Conservation (phyloP, 257 asterid species). For the Nicotiana tomentosiformis region DNA sequence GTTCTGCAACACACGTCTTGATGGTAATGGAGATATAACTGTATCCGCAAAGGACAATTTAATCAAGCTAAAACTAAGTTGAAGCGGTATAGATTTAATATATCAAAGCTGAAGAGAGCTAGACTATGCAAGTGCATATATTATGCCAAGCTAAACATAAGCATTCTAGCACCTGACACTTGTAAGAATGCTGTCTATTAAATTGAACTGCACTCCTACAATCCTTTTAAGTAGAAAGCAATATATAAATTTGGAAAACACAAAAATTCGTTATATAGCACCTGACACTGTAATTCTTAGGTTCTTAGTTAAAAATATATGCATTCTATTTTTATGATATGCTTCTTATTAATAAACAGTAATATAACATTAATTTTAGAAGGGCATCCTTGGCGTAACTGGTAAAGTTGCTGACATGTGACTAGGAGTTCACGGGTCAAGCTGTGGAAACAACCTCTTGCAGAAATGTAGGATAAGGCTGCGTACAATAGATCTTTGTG, state of each 20-base stretch:
- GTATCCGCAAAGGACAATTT: conserved; percentile 7
- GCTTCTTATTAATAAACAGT: neutral
- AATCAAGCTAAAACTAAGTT: neutral
- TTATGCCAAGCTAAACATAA: neutral
- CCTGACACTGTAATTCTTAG: neutral
- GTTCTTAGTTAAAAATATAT: neutral
- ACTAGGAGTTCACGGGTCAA: too few relatives aligned
- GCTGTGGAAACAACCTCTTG: too few relatives aligned
- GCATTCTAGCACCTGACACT: neutral
- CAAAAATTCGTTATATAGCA: neutral
- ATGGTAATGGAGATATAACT: conserved; percentile 32
- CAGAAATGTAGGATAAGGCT: too few relatives aligned
- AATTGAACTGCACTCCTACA: neutral
- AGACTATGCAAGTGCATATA: neutral
- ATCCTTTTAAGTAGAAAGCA: neutral
- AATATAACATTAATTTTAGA: too few relatives aligned
- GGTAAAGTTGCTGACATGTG: too few relatives aligned
- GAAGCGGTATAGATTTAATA: neutral
- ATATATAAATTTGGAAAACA: neutral
- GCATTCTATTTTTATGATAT: neutral
- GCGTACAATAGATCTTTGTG: too few relatives aligned
- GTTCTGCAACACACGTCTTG: conserved; percentile 29
- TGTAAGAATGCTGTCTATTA: neutral
- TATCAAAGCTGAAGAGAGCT: neutral
- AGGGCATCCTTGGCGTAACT: too few relatives aligned